Conservation (phyloP, 2,329 filamentous ascomycete species). For the Diaporthe nobilis region DNA sequence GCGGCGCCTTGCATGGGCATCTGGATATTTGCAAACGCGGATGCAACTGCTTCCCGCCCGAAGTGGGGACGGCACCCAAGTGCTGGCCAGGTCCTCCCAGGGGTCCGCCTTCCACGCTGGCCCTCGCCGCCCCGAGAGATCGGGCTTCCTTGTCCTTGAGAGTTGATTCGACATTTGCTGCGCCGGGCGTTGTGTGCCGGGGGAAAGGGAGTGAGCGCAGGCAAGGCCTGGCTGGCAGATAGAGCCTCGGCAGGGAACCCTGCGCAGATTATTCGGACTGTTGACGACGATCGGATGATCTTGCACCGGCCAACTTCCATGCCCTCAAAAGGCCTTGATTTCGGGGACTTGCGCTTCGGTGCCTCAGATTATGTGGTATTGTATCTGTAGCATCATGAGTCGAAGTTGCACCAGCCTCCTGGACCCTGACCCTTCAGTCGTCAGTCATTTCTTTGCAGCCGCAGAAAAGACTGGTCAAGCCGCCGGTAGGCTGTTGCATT, state of each 20-base stretch:
- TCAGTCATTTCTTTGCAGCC: neutral
- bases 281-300: slow-evolving; percentile 27
- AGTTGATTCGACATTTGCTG: neutral
- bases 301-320: slow-evolving; percentile 13
- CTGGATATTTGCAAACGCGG: slow-evolving; percentile 23
- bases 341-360: neutral
- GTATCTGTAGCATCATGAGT: neutral
- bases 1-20: slow-evolving; percentile 26
- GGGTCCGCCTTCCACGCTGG: neutral
- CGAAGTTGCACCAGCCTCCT: neutral
- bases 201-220: neutral
- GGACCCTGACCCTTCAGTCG: neutral
- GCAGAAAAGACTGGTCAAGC: neutral
- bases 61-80: neutral
- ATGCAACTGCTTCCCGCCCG: slow-evolving; percentile 25
- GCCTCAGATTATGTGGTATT: neutral
- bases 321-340: neutral
- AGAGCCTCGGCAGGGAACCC: slow-evolving; percentile 16
- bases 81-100: neutral
- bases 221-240: neutral
- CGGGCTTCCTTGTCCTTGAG: neutral
- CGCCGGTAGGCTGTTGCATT: neutral
- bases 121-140: neutral
- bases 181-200: no score
- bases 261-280: slow-evolving; percentile 27